Evolutionary conservation across 2,329 filamentous ascomycete species (phyloP).

Genomic region (Raffaelea arxii): DNA sequence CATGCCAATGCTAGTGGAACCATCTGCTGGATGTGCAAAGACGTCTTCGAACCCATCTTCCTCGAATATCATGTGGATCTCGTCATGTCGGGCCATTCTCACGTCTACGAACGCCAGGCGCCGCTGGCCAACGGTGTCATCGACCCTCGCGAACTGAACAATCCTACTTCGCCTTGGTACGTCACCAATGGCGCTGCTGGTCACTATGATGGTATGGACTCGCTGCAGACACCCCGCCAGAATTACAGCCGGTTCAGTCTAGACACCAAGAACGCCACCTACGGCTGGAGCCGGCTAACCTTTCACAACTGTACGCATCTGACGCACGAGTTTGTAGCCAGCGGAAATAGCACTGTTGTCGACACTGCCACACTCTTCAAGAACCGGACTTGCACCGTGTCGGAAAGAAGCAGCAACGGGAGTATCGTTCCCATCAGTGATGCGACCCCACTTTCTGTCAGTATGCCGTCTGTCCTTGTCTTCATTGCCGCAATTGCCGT

Average conservation of each 20-base stretch:
- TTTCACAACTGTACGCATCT: slow-evolving; percentile 30
- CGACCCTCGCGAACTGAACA: slow-evolving; percentile 10
- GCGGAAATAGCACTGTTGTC: slow-evolving; percentile 18
- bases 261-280: slow-evolving; percentile 20
- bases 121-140: slow-evolving; percentile 9
- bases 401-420: neutral
- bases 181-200: slow-evolving; percentile 19
- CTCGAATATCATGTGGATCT: slow-evolving; percentile 11
- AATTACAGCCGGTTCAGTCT: slow-evolving; percentile 17
- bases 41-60: slow-evolving; percentile 9
- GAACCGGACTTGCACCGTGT: slow-evolving; percentile 4
- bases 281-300: slow-evolving; percentile 26
- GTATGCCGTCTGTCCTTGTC: neutral
- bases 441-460: neutral
- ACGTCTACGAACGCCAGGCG: slow-evolving; percentile 17
- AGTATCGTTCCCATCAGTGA: neutral
- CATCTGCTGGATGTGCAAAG: slow-evolving; percentile 4
- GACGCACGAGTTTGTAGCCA: slow-evolving; percentile 25
- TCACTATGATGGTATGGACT: slow-evolving; percentile 17
- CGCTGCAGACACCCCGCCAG: slow-evolving; percentile 4
- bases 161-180: slow-evolving; percentile 12
- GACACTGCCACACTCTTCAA: slow-evolving; percentile 21
- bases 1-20: slow-evolving; percentile 1
- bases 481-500: neutral
- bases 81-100: slow-evolving; percentile 12